Base-by-base conservation (phyloP, 139 green algal genomes). In the Auxenochlorella pyrenoidosa region DNA sequence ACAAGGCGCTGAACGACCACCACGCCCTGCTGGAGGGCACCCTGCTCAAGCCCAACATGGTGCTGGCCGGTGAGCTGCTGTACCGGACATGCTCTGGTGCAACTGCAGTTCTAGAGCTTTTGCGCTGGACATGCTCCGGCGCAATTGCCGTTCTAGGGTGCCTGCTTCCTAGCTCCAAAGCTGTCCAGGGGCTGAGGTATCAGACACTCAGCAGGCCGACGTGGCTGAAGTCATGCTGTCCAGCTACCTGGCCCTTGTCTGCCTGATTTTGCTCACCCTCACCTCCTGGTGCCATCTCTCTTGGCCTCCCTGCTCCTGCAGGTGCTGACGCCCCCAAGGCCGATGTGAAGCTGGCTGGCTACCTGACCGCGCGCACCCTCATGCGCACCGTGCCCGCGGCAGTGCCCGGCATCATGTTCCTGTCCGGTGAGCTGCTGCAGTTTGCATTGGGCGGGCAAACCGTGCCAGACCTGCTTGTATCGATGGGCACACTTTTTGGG, bases 31-130 rank as follows among this genome's bases (percentile, higher is more conserved):
- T 98, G 63, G 97, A 99, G 86, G 96, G 95, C 44, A 98, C 95
- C 72, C 93, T 99, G 76, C 92, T 98, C 63, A 99, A 99, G 94
- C 96, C 96, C 80, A 97, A 97, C 91, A 98, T 98, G 95, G 91
- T 94, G 66, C 90, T 92, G 73, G 38, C 91, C 22, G 90, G 84
- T 88, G 73, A 32, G 84, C 30, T 34, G n/a, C n/a, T n/a, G n/a
- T n/a, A n/a, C n/a, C n/a, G n/a, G n/a, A n/a, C n/a, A n/a, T n/a
- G n/a, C n/a, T n/a, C n/a, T n/a, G n/a, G n/a, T n/a, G n/a, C n/a
- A n/a, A n/a, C n/a, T n/a, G n/a, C n/a, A n/a, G n/a, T n/a, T n/a
- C n/a, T n/a, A n/a, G n/a, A n/a, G n/a, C n/a, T n/a, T n/a, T n/a
- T n/a, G n/a, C n/a, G n/a, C n/a, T n/a, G n/a, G n/a, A n/a, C n/a